phyloP scores from a whole-genome alignment of 2,329 filamentous ascomycete species.

The Calonectria henricotiae region DNA sequence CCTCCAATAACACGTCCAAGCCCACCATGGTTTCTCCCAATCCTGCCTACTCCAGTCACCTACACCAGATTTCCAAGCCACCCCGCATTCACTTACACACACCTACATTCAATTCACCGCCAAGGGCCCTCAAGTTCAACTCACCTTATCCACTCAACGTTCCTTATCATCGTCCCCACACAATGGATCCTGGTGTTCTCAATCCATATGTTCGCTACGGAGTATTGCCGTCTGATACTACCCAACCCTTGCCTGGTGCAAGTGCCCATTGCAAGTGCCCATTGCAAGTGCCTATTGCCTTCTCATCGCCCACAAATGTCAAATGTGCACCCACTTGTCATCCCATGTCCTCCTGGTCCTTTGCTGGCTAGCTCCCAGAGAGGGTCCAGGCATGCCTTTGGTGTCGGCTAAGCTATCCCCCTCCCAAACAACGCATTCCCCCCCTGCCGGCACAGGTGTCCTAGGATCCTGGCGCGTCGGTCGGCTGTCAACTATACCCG shows the following conservation, averaged over 20 bases:
- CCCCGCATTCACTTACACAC: slow-evolving; percentile 17
- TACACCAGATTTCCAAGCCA: slow-evolving; percentile 5
- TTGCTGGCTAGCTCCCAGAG: not conserved
- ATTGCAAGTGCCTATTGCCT: slow-evolving; percentile 36
- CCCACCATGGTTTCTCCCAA: not conserved
- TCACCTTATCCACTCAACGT: not conserved
- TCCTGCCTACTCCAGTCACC: not conserved
- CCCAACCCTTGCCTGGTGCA: slow-evolving; percentile 25
- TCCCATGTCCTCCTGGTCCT: slow-evolving; percentile 27
- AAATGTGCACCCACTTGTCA: slow-evolving; percentile 38
- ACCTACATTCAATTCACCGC: not conserved
- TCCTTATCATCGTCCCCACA: not conserved
- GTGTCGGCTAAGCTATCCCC: slow-evolving; percentile 13
- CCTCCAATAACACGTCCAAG: slow-evolving; percentile 8
- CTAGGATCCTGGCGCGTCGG: slow-evolving; percentile 12
- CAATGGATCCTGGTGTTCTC: slow-evolving; percentile 11
- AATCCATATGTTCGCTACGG: slow-evolving; percentile 27
- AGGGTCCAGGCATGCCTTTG: slow-evolving; percentile 2
- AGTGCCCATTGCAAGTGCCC: slow-evolving; percentile 35
- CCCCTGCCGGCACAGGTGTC: slow-evolving; percentile 20
- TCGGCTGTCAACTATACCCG: slow-evolving; percentile 18
- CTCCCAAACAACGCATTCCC: slow-evolving; percentile 5
- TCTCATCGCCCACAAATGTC: slow-evolving; percentile 36
- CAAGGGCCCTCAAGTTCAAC: not conserved
- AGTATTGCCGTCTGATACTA: slow-evolving; percentile 19